These are phyloP conservation scores for Bipolaris gigantea DNA, from an alignment of 2,329 filamentous ascomycete genomes.

Conservation along the genomic window DNA sequence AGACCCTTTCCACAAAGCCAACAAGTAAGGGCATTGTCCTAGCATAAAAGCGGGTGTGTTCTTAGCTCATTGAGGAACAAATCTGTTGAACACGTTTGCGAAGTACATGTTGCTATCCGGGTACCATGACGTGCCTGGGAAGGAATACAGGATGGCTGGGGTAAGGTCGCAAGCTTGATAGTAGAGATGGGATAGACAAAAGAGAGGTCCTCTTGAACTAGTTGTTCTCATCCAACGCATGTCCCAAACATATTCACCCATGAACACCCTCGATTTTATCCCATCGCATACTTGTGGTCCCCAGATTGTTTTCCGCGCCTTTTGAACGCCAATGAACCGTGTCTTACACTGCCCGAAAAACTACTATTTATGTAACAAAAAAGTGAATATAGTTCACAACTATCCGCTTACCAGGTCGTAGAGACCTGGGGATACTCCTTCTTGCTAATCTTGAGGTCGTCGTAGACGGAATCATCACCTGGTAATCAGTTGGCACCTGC, in stretches of 20 bases:
- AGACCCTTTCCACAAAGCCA: neutral
- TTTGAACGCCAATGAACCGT: neutral
- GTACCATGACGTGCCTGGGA: neutral
- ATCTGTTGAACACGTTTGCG: neutral
- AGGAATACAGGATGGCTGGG: no score
- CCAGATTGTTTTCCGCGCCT: neutral
- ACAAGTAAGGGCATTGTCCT: neutral
- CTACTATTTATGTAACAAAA: neutral
- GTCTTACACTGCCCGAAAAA: neutral
- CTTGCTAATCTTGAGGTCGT: slow-evolving; percentile 61
- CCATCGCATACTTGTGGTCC: neutral
- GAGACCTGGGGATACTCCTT: slow-evolving; percentile 58
- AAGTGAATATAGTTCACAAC: neutral
- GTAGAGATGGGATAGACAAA: no score
- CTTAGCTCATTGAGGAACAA: neutral
- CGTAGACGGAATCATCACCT: slow-evolving; percentile 64
- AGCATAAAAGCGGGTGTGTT: neutral
- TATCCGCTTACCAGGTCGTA: slow-evolving; percentile 36
- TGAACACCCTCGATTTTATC: neutral
- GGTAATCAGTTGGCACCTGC: slow-evolving; percentile 8
- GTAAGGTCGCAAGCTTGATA: no score
- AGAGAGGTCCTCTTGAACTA: neutral
- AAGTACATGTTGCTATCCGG: neutral
- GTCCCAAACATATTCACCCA: neutral
- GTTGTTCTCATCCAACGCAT: neutral